phyloP scores from a whole-genome alignment of 1,139 yeast genomes.

The Yamadazyma dendronema region DNA sequence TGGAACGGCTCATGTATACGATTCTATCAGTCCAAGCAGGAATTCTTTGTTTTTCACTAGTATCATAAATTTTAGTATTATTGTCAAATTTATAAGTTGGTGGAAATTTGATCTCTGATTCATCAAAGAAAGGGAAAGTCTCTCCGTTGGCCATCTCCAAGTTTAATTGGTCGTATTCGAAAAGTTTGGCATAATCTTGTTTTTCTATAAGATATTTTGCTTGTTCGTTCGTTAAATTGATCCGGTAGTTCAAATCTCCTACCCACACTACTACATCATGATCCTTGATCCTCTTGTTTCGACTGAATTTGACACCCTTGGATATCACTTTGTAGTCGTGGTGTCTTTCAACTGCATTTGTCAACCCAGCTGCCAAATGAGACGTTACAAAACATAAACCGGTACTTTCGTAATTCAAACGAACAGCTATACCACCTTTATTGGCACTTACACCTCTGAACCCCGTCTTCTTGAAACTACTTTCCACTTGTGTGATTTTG shows the following conservation, averaged over 20 bases:
- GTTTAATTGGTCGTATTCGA: conserved; percentile 74
- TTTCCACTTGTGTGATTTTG: conserved; percentile 64
- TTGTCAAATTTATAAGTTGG: conserved; percentile 95
- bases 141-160: conserved; percentile 71
- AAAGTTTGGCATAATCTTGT: conserved; percentile 52
- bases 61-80: conserved; percentile 72
- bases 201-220: conserved; percentile 56
- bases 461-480: conserved; percentile 87
- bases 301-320: conserved; percentile 52
- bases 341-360: conserved; percentile 76
- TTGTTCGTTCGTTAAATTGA: conserved; percentile 64
- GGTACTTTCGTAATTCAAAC: conserved; percentile 74
- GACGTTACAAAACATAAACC: conserved; percentile 79
- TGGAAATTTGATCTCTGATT: conserved; percentile 68
- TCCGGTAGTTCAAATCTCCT: conserved; percentile 91
- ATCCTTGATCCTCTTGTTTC: conserved; percentile 53
- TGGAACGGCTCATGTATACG: conserved; percentile 45
- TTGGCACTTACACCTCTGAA: conserved; percentile 94
- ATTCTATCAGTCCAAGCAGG: conserved; percentile 98
- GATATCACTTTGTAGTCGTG: conserved; percentile 73
- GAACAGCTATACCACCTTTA: conserved; percentile 89
- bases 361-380: conserved; percentile 88
- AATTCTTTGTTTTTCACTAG: conserved; percentile 86
- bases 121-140: conserved; percentile 66
- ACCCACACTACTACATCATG: conserved; percentile 89